Conservation (phyloP, 2,329 filamentous ascomycete genomes). For the Eurotiales sp. region DNA sequence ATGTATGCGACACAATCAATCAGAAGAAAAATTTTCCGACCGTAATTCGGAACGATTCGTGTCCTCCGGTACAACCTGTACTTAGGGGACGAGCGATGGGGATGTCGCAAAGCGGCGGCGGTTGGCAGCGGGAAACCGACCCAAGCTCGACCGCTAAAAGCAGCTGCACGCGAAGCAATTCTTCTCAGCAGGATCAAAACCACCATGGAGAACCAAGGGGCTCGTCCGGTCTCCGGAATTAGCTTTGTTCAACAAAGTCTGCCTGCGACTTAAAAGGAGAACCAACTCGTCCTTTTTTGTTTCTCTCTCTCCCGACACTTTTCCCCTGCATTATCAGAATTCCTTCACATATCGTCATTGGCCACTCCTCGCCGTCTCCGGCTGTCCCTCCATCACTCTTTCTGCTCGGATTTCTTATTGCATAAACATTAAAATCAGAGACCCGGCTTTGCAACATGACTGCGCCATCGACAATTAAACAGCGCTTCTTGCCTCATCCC, state of each 20-base stretch:
- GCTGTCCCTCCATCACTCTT: neutral
- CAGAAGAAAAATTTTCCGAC: conserved; percentile 17
- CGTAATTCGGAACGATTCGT: conserved; percentile 14
- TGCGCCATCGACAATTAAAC: conserved; percentile 54
- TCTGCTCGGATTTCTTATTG: neutral
- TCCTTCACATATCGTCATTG: neutral
- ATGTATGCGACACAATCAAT: neutral
- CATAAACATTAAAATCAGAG: neutral
- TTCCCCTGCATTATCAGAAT: too few relatives aligned
- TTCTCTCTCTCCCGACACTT: neutral
- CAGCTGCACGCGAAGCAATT: conserved; percentile 43
- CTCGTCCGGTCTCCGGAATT: conserved; percentile 6
- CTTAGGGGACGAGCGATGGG: conserved; percentile 41
- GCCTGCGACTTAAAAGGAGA: neutral
- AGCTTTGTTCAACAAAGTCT: neutral
- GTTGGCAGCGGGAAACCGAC: conserved; percentile 23
- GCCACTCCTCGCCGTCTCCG: neutral
- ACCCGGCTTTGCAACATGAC: conserved; percentile 41
- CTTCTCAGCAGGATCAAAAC: conserved; percentile 16
- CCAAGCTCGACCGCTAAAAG: conserved; percentile 49
- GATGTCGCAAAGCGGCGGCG: conserved; percentile 4
- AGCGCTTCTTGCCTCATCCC: conserved; percentile 74
- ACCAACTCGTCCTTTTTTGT: neutral
- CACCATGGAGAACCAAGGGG: conserved; percentile 16
- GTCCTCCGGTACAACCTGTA: conserved; percentile 38